Evolutionary conservation across 2,329 filamentous ascomycete species (phyloP), one percentile per base, ranked within the genome.

Genomic region (Kalaharituber pfeilii): DNA sequence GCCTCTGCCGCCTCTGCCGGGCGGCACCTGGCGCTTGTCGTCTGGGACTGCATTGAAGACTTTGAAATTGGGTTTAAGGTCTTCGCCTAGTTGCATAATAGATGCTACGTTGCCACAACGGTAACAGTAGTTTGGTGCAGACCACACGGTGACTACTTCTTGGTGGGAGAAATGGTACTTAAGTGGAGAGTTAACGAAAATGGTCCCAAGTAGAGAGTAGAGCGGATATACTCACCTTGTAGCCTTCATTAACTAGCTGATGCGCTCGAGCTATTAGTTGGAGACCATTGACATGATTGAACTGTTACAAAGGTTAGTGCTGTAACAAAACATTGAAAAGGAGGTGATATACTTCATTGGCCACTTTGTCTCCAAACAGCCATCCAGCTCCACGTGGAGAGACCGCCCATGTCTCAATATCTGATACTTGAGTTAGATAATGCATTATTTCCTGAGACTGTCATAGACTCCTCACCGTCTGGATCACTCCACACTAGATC

Each of bases 91-190:
- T 52, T 87, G 87, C 81, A 94, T 94, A 67, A 95, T 94, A 4
- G 77, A 80, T 20, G 80, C 80, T 57, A 84, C 72, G 56, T 73
- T 78, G 50, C 70, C 70, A 56, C 70, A 72, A 49, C 70, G 67
- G 59, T 72, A 72, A 62, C 70, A 72, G 62, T 72, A 72, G 57
- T 72, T 72, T 15, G 70, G 70, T 22, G 70, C 70, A 24, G 69
- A 71, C 75, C 80, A 84, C 24, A 84, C 80, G 1, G 80, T 84
- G 18, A 94, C 88, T 42, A 95, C 88, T 11, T 93, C 93, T 70
- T 91, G 89, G 67, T 94, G 85, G 53, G 83, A 77, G 70, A 96
- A 96, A 67, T 96, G 89, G 68, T 93, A 96, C 78, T 86, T 54
- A 29, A 51, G n/a, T n/a, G n/a, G n/a, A n/a, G n/a, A n/a, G n/a